Conservation (phyloP, 306 rosid genomes). For the Cucurbita maxima region DNA sequence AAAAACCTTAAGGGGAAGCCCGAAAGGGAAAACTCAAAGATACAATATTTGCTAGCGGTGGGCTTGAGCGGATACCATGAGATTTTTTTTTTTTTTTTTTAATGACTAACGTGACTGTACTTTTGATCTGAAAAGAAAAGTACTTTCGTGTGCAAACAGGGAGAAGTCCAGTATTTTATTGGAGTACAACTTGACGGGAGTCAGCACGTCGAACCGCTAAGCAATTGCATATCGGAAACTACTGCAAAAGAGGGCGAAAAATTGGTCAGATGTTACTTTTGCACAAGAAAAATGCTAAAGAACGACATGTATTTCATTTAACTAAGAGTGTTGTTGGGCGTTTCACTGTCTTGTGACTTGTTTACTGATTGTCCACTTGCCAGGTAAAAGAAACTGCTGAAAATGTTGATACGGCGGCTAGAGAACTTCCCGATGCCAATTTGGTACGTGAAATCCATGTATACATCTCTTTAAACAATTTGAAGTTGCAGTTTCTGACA, state of each 20-base stretch:
- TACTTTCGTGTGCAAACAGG: conserved; percentile 32
- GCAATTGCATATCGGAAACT: conserved; percentile 45
- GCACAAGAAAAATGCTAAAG: neutral
- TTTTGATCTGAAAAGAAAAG: neutral
- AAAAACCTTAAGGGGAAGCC: no score
- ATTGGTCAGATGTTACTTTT: conserved; percentile 23
- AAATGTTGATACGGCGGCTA: conserved; percentile 69
- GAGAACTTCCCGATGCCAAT: conserved; percentile 97
- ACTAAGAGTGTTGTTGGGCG: neutral
- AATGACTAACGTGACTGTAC: neutral
- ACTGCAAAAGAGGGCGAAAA: conserved; percentile 63
- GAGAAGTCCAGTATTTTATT: conserved; percentile 91
- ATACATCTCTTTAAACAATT: conserved; percentile 6
- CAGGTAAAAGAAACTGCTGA: conserved; percentile 83
- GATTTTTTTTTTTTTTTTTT: neutral
- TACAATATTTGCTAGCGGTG: no score
- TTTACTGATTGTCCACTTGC: conserved; percentile 6
- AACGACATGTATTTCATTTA: neutral
- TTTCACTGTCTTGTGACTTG: neutral
- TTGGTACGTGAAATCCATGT: conserved; percentile 45
- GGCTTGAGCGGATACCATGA: no score
- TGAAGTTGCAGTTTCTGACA: conserved; percentile 12
- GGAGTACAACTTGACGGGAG: conserved; percentile 99
- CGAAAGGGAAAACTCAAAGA: no score
- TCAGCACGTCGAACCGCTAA: conserved; percentile 83